These are phyloP conservation scores for Phytophthora colocasiae DNA, from an alignment of 352 stramenopile genomes.

Conservation along the genomic window DNA sequence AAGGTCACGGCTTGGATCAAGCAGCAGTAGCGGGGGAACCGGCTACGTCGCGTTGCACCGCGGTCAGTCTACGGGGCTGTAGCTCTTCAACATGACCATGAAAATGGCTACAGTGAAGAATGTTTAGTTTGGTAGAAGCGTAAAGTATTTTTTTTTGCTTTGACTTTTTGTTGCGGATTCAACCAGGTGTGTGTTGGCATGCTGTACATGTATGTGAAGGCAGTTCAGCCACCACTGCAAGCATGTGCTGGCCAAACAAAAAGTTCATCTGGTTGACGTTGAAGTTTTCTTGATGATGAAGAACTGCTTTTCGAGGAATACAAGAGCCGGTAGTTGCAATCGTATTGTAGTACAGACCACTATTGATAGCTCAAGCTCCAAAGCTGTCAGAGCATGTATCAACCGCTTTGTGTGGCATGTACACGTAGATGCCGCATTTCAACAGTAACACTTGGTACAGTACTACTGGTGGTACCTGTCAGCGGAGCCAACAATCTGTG, in stretches of 20 bases:
- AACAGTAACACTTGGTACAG: constrained; percentile 24
- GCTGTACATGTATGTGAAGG: neutral
- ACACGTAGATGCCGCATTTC: constrained; percentile 4
- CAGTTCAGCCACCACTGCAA: neutral
- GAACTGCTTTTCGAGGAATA: no score
- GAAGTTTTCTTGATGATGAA: neutral
- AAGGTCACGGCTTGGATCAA: constrained; percentile 33
- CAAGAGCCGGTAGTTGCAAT: no score
- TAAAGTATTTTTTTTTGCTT: neutral
- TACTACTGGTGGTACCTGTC: no score
- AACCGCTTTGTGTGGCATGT: no score
- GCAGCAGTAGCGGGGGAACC: constrained; percentile 28
- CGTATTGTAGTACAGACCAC: no score
- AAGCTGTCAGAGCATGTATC: no score
- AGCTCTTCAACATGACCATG: constrained; percentile 8
- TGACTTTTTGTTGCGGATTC: neutral
- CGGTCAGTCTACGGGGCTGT: constrained; percentile 27
- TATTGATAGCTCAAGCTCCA: no score
- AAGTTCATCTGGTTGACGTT: constrained; percentile 13
- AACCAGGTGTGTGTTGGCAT: constrained; percentile 1
- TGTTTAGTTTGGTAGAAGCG: constrained; percentile 1
- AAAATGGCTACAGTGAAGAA: constrained; percentile 4
- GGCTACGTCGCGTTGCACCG: constrained; percentile 30
- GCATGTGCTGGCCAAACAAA: neutral
- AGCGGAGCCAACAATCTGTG: no score